phyloP scores from a whole-genome alignment of 2,329 filamentous ascomycete species.

The Curvularia sp. region DNA sequence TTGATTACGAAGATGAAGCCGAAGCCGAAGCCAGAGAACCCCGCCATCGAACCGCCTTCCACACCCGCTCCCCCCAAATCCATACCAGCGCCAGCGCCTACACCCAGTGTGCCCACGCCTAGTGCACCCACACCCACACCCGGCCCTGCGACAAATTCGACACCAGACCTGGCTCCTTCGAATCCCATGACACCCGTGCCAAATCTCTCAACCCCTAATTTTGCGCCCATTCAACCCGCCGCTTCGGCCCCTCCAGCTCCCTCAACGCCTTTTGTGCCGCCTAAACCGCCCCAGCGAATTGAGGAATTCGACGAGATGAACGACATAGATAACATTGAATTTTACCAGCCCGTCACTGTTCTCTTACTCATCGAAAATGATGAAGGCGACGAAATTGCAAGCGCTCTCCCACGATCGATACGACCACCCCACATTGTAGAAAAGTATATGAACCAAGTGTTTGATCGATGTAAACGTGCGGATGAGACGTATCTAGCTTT shows the following conservation, averaged over 20 bases:
- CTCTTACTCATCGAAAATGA: slow-evolving; percentile 61
- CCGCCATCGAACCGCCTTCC: slow-evolving; percentile 43
- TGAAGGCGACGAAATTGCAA: slow-evolving; percentile 55
- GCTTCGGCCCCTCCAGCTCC: slow-evolving; percentile 15
- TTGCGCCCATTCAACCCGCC: slow-evolving; percentile 25
- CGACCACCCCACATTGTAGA: slow-evolving; percentile 52
- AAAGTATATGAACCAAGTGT: slow-evolving; percentile 53
- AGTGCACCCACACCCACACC: not conserved
- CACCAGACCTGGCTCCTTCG: slow-evolving; percentile 18
- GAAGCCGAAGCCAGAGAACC: slow-evolving; percentile 40
- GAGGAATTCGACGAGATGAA: slow-evolving; percentile 55
- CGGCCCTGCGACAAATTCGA: slow-evolving; percentile 10
- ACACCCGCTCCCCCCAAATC: slow-evolving; percentile 40
- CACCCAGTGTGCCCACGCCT: not conserved
- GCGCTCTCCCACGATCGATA: slow-evolving; percentile 62
- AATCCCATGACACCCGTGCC: slow-evolving; percentile 8
- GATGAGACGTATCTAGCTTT: slow-evolving; percentile 64
- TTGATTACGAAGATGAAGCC: slow-evolving; percentile 73
- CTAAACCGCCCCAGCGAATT: slow-evolving; percentile 43
- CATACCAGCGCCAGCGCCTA: not conserved
- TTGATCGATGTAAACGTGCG: slow-evolving; percentile 63
- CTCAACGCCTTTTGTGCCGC: slow-evolving; percentile 29
- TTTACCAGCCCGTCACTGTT: slow-evolving; percentile 76
- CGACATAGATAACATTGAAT: slow-evolving; percentile 49
- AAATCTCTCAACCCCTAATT: slow-evolving; percentile 14